Percentiles rank a stretch among this genome's conserved stretches.
Evolutionary conservation across 352 stramenopile species (phyloP).

Genomic region (Phytopythium cucurbitacearum): DNA sequence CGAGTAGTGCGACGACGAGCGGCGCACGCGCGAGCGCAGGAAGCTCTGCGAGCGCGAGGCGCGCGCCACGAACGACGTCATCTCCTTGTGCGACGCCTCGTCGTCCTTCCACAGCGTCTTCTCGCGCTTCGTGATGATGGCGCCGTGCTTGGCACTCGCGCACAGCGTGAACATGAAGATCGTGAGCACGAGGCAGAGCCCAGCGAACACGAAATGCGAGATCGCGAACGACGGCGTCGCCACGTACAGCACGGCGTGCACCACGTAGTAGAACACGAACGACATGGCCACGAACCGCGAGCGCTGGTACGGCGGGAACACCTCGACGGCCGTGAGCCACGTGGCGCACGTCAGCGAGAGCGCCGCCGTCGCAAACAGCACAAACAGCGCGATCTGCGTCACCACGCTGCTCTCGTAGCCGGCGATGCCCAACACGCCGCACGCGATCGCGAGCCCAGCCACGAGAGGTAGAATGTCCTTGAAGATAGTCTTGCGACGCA

Average conservation of each 20-base stretch:
- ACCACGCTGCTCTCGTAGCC: constrained; percentile 36
- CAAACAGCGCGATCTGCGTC: constrained; percentile 66
- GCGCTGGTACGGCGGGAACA: constrained; percentile 80
- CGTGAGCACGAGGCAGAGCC: constrained; percentile 62
- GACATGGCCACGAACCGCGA: constrained; percentile 64
- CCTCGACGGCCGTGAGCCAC: constrained; percentile 80
- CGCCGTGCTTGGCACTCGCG: constrained; percentile 75
- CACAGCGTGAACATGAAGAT: constrained; percentile 74
- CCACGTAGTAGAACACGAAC: constrained; percentile 72
- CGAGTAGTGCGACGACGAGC: constrained; percentile 54
- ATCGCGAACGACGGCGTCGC: constrained; percentile 64
- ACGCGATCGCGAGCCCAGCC: constrained; percentile 48
- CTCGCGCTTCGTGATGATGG: constrained; percentile 83
- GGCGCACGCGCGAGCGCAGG: constrained; percentile 58
- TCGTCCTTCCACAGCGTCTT: constrained; percentile 70
- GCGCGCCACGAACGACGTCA: constrained; percentile 39
- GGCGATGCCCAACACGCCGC: constrained; percentile 50
- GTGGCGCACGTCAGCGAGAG: constrained; percentile 73
- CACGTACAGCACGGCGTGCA: constrained; percentile 63
- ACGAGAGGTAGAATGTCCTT: constrained; percentile 82
- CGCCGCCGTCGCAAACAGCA: constrained; percentile 63
- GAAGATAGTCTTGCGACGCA: constrained; percentile 87
- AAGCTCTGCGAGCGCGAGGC: constrained; percentile 80
- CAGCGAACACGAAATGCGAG: constrained; percentile 74
- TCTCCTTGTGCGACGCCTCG: constrained; percentile 28